phyloP scores from a whole-genome alignment of 129 eudicot species.

The Flaveria ramosissima region DNA sequence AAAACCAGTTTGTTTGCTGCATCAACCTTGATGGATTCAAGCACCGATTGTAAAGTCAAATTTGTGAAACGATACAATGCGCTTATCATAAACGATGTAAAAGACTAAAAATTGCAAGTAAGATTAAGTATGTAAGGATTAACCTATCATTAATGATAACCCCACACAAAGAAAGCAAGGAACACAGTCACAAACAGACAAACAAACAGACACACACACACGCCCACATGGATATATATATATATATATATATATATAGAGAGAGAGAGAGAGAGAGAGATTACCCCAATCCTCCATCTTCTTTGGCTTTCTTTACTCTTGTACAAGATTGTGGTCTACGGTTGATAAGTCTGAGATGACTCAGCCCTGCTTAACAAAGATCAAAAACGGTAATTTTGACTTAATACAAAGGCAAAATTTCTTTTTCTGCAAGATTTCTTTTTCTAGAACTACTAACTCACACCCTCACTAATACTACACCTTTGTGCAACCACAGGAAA shows the following conservation, averaged over 20 bases:
- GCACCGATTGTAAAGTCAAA: not conserved
- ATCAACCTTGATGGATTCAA: constrained; percentile 7
- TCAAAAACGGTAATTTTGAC: not conserved
- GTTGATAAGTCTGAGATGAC: not conserved
- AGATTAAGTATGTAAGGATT: not conserved
- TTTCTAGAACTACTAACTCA: too few relatives aligned
- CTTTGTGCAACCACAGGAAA: too few relatives aligned
- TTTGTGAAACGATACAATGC: not conserved
- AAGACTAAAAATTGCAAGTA: not conserved
- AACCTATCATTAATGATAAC: not conserved
- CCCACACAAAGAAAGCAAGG: not conserved
- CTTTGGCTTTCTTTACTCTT: constrained; percentile 17
- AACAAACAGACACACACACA: not conserved
- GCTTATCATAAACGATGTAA: not conserved
- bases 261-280: too few relatives aligned
- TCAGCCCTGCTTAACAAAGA: constrained; percentile 13
- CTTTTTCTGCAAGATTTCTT: too few relatives aligned
- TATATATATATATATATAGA: too few relatives aligned
- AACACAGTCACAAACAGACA: not conserved
- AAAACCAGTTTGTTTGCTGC: not conserved
- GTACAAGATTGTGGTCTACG: not conserved
- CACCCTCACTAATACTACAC: too few relatives aligned
- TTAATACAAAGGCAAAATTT: not conserved
- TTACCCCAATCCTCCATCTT: constrained; percentile 84
- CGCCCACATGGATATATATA: not conserved